Evolutionary conservation across 768 basidiomycete species (phyloP).

Genomic region (Calocera cornea): DNA sequence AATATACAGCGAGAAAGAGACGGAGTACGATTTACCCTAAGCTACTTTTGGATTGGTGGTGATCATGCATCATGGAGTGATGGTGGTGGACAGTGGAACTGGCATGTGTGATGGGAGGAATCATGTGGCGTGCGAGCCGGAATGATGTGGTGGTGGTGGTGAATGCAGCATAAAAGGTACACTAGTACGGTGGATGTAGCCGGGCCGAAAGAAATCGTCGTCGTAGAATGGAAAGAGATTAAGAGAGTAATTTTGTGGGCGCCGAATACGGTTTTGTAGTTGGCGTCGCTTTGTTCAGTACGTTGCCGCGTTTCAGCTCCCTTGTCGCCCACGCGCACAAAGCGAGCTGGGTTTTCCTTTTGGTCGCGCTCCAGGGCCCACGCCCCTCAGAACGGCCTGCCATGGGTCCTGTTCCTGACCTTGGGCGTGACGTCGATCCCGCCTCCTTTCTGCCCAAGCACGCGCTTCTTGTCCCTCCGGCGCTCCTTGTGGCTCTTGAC

Average conservation of each 20-base stretch:
- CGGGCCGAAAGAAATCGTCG: neutral
- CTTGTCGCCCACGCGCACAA: neutral
- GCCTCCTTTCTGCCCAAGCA: neutral
- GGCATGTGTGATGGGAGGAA: neutral
- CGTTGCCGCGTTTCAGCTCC: no score
- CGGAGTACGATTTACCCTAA: neutral
- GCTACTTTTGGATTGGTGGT: neutral
- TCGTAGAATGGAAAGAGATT: neutral
- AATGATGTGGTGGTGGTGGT: neutral
- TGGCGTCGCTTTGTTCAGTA: no score
- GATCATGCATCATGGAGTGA: neutral
- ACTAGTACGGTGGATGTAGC: neutral
- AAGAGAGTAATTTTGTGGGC: neutral
- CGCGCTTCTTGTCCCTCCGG: neutral
- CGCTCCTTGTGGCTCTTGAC: slow-evolving; percentile 2
- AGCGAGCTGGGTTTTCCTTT: neutral
- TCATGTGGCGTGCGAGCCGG: neutral
- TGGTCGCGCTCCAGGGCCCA: neutral
- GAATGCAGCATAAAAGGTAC: neutral
- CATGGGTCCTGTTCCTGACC: neutral
- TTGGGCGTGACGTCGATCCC: neutral
- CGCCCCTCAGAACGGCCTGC: neutral
- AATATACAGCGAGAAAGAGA: neutral
- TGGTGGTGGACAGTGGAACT: neutral
- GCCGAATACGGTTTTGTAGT: neutral